These are phyloP conservation scores for Cryomyces antarcticus DNA, from an alignment of 495 filamentous ascomycete genomes.

Conservation along the genomic window DNA sequence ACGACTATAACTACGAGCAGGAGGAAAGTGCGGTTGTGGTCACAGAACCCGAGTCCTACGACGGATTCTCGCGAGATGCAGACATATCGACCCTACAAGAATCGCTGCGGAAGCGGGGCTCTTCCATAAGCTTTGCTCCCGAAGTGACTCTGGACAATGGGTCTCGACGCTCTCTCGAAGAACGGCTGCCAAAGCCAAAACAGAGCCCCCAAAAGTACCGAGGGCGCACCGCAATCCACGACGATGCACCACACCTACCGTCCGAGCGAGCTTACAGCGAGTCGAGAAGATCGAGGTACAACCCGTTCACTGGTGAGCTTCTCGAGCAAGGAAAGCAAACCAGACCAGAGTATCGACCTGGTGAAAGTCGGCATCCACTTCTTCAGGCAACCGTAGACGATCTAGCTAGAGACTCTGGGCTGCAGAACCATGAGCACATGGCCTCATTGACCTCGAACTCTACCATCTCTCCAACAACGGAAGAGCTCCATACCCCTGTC, in stretches of 20 bases:
- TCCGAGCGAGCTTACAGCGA: neutral
- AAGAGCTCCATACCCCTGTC: constrained; percentile 32
- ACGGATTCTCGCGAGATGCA: too few species aligned
- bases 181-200: constrained; percentile 15
- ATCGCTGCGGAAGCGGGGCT: constrained; percentile 9
- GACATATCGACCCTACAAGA: neutral
- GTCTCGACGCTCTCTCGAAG: constrained; percentile 11
- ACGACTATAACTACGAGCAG: too few species aligned
- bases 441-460: constrained; percentile 41
- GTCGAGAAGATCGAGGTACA: neutral
- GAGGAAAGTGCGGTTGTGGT: too few species aligned
- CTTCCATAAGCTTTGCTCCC: constrained; percentile 22
- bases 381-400: constrained; percentile 12
- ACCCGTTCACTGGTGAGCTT: constrained; percentile 2
- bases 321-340: constrained; percentile 3
- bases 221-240: too few species aligned
- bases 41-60: too few species aligned
- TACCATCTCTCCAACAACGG: constrained; percentile 30
- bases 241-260: neutral
- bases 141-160: constrained; percentile 22
- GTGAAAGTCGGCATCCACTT: constrained; percentile 11
- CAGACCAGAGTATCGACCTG: constrained; percentile 1
- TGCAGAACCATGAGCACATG: constrained; percentile 9
- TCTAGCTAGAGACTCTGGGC: neutral
- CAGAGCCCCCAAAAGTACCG: neutral